These are phyloP conservation scores for Parasarocladium wereldwijsianum DNA, from an alignment of 2,329 filamentous ascomycete genomes.

Conservation along the genomic window DNA sequence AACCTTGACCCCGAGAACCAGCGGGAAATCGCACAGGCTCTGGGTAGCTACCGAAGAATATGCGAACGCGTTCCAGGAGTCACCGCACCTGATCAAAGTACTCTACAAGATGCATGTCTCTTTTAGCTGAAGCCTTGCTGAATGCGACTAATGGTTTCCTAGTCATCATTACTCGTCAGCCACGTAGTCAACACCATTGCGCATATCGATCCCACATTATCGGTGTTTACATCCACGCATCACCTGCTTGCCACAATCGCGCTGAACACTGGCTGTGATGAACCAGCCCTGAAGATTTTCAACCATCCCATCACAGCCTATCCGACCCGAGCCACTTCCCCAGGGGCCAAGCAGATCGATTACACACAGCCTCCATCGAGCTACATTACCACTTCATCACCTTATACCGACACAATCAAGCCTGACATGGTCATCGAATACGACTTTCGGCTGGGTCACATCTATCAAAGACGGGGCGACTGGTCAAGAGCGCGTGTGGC, in stretches of 20 bases:
- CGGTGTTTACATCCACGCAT: slow-evolving; percentile 52
- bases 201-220: slow-evolving; percentile 50
- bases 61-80: too few relatives aligned
- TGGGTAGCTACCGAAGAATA: too few relatives aligned
- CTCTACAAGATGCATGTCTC: too few relatives aligned
- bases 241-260: slow-evolving; percentile 42
- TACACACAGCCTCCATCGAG: slow-evolving; percentile 26
- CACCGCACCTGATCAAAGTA: too few relatives aligned
- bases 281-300: slow-evolving; percentile 43
- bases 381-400: slow-evolving; percentile 45
- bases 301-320: slow-evolving; percentile 53
- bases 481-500: slow-evolving; percentile 50
- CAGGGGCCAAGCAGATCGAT: slow-evolving; percentile 29
- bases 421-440: slow-evolving; percentile 47
- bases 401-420: slow-evolving; percentile 40
- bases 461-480: slow-evolving; percentile 43
- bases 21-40: too few relatives aligned
- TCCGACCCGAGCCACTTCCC: slow-evolving; percentile 28
- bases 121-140: too few relatives aligned
- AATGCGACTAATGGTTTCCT: too few relatives aligned
- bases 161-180: too few relatives aligned
- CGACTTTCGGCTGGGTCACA: slow-evolving; percentile 48
- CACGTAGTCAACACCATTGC: slow-evolving; percentile 42
- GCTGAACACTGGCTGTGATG: slow-evolving; percentile 36
- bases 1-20: too few relatives aligned